These are phyloP conservation scores for Citrullus colocynthis DNA, from an alignment of 306 rosid species.

Conservation along the genomic window DNA sequence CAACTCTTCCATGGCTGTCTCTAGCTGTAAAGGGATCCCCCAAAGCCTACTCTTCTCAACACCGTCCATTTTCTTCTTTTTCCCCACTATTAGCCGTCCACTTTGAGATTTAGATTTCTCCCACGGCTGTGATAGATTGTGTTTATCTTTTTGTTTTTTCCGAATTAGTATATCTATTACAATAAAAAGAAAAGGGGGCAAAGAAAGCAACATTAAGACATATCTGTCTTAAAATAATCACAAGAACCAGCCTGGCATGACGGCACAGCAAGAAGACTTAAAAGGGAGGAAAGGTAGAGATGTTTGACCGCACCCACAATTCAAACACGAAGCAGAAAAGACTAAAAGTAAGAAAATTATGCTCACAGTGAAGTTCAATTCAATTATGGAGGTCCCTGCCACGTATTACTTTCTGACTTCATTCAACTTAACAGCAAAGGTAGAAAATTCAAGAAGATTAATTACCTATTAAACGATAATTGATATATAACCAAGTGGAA, in stretches of 20 bases:
- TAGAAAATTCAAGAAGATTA: neutral
- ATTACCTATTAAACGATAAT: neutral
- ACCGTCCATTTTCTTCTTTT: neutral
- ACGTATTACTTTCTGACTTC: neutral
- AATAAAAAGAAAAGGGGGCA: neutral
- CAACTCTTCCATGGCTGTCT: neutral
- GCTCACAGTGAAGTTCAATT: neutral
- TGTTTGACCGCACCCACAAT: neutral
- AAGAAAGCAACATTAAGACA: neutral
- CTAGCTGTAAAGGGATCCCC: constrained; percentile 10
- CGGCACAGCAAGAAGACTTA: neutral
- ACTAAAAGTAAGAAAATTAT: constrained; percentile 1
- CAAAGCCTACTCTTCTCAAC: neutral
- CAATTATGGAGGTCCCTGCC: constrained; percentile 3
- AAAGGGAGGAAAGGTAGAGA: neutral
- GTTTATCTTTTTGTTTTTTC: neutral
- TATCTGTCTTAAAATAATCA: neutral
- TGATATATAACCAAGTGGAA: neutral
- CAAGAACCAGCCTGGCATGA: constrained; percentile 10
- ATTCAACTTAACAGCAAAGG: neutral
- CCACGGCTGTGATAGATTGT: neutral
- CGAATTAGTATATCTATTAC: neutral
- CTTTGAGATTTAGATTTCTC: neutral
- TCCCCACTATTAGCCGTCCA: neutral
- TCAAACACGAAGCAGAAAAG: neutral